Evolutionary conservation across 1,284 basidiomycete species (phyloP).

Genomic region (Tilletiaria anomala): DNA sequence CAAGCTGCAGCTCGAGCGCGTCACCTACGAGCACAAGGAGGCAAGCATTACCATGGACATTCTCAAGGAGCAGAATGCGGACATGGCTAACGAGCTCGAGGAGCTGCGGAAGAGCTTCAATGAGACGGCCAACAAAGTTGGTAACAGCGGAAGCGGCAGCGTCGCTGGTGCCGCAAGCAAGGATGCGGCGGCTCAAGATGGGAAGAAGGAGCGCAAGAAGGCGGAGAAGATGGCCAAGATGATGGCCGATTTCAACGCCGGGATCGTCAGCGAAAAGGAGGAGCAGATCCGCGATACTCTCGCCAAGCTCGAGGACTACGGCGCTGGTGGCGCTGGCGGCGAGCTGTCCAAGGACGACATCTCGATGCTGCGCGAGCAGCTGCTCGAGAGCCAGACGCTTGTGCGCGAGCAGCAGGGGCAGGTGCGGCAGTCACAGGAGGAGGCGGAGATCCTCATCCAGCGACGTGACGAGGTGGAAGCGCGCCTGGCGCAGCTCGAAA

Average conservation of each 20-base stretch:
- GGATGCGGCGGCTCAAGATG: constrained; percentile 58
- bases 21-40: constrained; percentile 93
- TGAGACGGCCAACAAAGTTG: constrained; percentile 11
- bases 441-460: constrained; percentile 69
- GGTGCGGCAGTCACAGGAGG: constrained; percentile 75
- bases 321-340: constrained; percentile 4
- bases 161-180: constrained; percentile 45
- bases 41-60: constrained; percentile 86
- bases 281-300: constrained; percentile 72
- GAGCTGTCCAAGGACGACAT: constrained; percentile 56
- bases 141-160: constrained; percentile 33
- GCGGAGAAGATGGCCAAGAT: constrained; percentile 99
- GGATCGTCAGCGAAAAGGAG: constrained; percentile 86
- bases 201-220: constrained; percentile 90
- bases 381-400: constrained; percentile 72
- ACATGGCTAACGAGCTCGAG: constrained; percentile 74
- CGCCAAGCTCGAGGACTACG: constrained; percentile 56
- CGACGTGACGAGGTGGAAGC: constrained; percentile 76
- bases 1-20: constrained; percentile 72
- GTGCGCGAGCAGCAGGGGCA: constrained; percentile 79
- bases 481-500: constrained; percentile 64
- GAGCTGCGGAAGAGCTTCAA: constrained; percentile 48
- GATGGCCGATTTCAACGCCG: constrained; percentile 78
- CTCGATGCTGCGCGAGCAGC: constrained; percentile 62
- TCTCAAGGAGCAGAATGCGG: constrained; percentile 83